Conservation (phyloP, 495 filamentous ascomycete genomes). For the Aspergillus carlsbadensis region DNA sequence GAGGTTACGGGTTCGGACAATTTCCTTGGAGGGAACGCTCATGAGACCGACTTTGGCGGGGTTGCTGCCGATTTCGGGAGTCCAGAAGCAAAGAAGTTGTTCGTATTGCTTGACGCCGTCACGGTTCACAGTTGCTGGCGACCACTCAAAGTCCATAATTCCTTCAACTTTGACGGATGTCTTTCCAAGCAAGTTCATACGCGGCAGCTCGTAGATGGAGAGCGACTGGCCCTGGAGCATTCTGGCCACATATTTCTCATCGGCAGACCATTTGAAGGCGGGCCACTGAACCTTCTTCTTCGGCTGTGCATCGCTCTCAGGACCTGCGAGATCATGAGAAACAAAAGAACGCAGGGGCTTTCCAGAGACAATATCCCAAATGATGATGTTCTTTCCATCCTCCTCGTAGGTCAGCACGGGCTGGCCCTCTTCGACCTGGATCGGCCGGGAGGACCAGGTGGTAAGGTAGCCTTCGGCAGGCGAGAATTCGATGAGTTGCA, state of each 20-base stretch:
- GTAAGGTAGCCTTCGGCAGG: constrained; percentile 90
- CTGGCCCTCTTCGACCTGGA: constrained; percentile 85
- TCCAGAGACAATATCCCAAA: constrained; percentile 92
- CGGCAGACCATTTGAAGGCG: constrained; percentile 97
- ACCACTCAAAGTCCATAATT: constrained; percentile 97
- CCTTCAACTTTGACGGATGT: constrained; percentile 92
- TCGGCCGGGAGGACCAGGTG: constrained; percentile 92
- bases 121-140: constrained; percentile 73
- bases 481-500: constrained; percentile 95
- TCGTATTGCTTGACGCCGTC: constrained; percentile 86
- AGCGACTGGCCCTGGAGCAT: constrained; percentile 86
- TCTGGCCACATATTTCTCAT: constrained; percentile 94
- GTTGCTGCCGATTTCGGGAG: constrained; percentile 95
- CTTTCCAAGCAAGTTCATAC: constrained; percentile 88
- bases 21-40: constrained; percentile 90
- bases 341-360: constrained; percentile 91
- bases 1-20: constrained; percentile 89
- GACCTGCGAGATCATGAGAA: constrained; percentile 71
- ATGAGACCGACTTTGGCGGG: constrained; percentile 96
- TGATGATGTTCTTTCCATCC: constrained; percentile 98
- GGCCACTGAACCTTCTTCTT: constrained; percentile 97
- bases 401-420: constrained; percentile 82
- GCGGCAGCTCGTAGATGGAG: constrained; percentile 90
- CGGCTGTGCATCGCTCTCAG: constrained; percentile 65
- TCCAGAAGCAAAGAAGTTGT: constrained; percentile 98